These are phyloP conservation scores for Cladorrhinum samala DNA, from an alignment of 495 filamentous ascomycete genomes.

Conservation along the genomic window DNA sequence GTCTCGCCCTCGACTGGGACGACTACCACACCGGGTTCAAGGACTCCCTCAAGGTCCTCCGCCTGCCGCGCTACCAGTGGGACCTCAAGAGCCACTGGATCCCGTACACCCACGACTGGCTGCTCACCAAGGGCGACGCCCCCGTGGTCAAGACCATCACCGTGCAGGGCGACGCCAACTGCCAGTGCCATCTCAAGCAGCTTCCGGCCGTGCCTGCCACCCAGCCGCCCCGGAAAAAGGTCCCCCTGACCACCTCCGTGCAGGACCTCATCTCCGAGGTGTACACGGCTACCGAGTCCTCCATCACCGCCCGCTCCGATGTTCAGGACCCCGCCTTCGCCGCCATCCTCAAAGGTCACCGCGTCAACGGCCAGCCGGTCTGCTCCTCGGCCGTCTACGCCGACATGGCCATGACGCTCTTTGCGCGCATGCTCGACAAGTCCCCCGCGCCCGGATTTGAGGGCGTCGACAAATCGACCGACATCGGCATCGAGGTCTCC, in stretches of 20 bases:
- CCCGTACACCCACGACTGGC: slow-evolving; percentile 55
- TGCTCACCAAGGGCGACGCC: slow-evolving; percentile 58
- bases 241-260: slow-evolving; percentile 38
- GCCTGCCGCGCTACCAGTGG: slow-evolving; percentile 64
- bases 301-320: slow-evolving; percentile 59
- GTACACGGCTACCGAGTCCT: slow-evolving; percentile 40
- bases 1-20: slow-evolving; percentile 65
- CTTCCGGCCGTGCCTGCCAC: too few species aligned
- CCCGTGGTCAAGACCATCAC: slow-evolving; percentile 9
- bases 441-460: slow-evolving; percentile 45
- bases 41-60: slow-evolving; percentile 49
- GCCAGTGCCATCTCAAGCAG: too few species aligned
- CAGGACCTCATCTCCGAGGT: slow-evolving; percentile 48
- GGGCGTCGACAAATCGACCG: slow-evolving; percentile 52
- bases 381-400: slow-evolving; percentile 55
- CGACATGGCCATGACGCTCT: slow-evolving; percentile 62
- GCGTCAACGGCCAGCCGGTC: slow-evolving; percentile 51
- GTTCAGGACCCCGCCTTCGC: slow-evolving; percentile 50
- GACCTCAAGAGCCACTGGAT: slow-evolving; percentile 77
- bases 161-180: too few species aligned
- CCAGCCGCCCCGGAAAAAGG: slow-evolving; percentile 42
- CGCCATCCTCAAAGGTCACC: slow-evolving; percentile 55
- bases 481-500: slow-evolving; percentile 54
- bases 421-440: slow-evolving; percentile 43
- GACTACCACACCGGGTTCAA: slow-evolving; percentile 66